Percentiles rank a stretch among this genome's conserved stretches.
These are phyloP conservation scores for Microcyclosporella mali DNA, from an alignment of 2,329 filamentous ascomycete species.

Conservation along the genomic window DNA sequence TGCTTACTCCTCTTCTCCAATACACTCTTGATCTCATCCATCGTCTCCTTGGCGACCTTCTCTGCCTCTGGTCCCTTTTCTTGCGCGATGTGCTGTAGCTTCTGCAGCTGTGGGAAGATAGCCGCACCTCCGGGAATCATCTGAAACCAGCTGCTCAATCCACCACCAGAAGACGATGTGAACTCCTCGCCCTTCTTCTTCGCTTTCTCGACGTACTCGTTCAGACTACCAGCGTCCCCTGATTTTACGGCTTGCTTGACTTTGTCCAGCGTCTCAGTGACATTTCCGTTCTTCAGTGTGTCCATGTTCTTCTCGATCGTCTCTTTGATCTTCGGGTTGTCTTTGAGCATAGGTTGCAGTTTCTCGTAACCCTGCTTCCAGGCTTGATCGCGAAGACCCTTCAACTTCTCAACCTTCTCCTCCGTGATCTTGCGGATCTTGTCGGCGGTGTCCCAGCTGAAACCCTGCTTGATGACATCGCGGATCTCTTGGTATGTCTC, in stretches of 20 bases:
- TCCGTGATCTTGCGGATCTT: slow-evolving; percentile 57
- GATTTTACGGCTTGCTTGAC: slow-evolving; percentile 56
- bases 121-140: slow-evolving; percentile 59
- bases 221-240: slow-evolving; percentile 53
- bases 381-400: slow-evolving; percentile 63
- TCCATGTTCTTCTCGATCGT: slow-evolving; percentile 65
- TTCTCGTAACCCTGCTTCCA: slow-evolving; percentile 64
- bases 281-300: slow-evolving; percentile 60
- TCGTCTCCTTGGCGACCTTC: slow-evolving; percentile 61
- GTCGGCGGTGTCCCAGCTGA: slow-evolving; percentile 50
- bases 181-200: slow-evolving; percentile 55
- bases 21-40: slow-evolving; percentile 60
- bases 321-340: slow-evolving; percentile 69
- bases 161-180: slow-evolving; percentile 22
- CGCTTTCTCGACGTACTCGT: slow-evolving; percentile 54
- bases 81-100: slow-evolving; percentile 58
- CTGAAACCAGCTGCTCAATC: slow-evolving; percentile 55
- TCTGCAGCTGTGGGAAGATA: slow-evolving; percentile 59
- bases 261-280: slow-evolving; percentile 57
- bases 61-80: slow-evolving; percentile 66
- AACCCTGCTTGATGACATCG: slow-evolving; percentile 57
- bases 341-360: slow-evolving; percentile 66
- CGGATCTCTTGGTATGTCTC: slow-evolving; percentile 63
- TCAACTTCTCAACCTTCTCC: slow-evolving; percentile 62
- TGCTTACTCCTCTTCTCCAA: slow-evolving; percentile 54